These are phyloP conservation scores for Colletotrichum chlorophyti DNA, from an alignment of 2,329 filamentous ascomycete species.

Conservation along the genomic window DNA sequence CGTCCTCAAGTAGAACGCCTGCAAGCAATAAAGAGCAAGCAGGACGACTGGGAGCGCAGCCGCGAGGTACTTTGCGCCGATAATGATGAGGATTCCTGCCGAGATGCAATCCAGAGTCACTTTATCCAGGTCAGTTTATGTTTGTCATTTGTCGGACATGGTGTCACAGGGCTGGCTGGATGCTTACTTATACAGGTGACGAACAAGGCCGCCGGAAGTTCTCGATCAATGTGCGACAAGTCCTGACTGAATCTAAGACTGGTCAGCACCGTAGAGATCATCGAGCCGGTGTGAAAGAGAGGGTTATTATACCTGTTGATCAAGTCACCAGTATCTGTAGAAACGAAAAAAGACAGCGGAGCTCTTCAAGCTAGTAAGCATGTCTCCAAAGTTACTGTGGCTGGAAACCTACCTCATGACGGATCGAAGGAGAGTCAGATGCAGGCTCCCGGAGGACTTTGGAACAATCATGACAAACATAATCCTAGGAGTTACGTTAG, in stretches of 20 bases:
- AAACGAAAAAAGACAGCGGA: constrained; percentile 30
- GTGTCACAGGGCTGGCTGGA: no score
- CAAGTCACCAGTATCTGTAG: constrained; percentile 31
- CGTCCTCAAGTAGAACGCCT: constrained; percentile 50
- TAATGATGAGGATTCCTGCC: constrained; percentile 46
- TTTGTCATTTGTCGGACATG: accelerated
- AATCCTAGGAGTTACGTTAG: not conserved
- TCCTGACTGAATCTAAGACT: constrained; percentile 34
- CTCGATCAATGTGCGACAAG: constrained; percentile 34
- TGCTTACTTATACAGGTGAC: constrained; percentile 1
- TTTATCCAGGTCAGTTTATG: not conserved
- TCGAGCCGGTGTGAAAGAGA: not conserved
- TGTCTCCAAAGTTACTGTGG: accelerated
- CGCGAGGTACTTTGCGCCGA: constrained; percentile 52
- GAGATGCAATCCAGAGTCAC: constrained; percentile 1
- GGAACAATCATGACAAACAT: constrained; percentile 18
- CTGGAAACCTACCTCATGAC: constrained; percentile 4
- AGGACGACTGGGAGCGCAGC: constrained; percentile 50
- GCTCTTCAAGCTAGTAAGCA: not conserved
- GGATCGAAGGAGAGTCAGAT: not conserved
- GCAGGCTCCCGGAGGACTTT: constrained; percentile 13
- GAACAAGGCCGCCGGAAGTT: constrained; percentile 26
- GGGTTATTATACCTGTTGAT: constrained; percentile 32
- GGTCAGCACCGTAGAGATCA: no score
- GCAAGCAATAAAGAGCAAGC: constrained; percentile 33